Conservation (phyloP, 2,329 filamentous ascomycete species). For the Colletotrichum sp. region DNA sequence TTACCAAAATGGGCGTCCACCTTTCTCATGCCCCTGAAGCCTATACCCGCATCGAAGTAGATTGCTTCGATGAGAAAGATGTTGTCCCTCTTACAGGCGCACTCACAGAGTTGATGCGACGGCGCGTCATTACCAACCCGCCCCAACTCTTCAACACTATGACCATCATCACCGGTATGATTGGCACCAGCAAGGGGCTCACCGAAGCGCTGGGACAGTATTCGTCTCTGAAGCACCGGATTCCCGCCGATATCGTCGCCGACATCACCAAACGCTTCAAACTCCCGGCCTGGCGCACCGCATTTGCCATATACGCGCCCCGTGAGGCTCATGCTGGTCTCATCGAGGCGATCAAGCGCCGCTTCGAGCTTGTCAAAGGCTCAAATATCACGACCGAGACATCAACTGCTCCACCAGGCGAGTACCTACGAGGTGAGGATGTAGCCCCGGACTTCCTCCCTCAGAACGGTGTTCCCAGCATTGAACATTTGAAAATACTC, state of each 20-base stretch:
- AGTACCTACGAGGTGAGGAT: neutral
- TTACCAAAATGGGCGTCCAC: neutral
- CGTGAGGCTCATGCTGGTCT: neutral
- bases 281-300: neutral
- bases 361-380: neutral
- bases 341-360: conserved; percentile 1
- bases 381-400: neutral
- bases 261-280: neutral
- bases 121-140: conserved; percentile 40
- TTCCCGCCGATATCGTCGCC: neutral
- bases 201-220: neutral
- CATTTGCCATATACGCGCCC: neutral
- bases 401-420: neutral
- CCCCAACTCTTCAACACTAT: conserved; percentile 35
- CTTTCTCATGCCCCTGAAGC: neutral
- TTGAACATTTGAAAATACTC: neutral
- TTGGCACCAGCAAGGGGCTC: neutral
- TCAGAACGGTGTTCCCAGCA: neutral
- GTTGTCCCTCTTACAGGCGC: conserved; percentile 30
- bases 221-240: neutral
- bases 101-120: conserved; percentile 24
- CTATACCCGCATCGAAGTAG: neutral
- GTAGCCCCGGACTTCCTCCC: neutral
- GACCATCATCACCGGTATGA: conserved; percentile 23
- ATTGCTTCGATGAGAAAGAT: conserved; percentile 19